Base-by-base conservation (phyloP, 768 basidiomycete species). In the Auricularia sp. region DNA sequence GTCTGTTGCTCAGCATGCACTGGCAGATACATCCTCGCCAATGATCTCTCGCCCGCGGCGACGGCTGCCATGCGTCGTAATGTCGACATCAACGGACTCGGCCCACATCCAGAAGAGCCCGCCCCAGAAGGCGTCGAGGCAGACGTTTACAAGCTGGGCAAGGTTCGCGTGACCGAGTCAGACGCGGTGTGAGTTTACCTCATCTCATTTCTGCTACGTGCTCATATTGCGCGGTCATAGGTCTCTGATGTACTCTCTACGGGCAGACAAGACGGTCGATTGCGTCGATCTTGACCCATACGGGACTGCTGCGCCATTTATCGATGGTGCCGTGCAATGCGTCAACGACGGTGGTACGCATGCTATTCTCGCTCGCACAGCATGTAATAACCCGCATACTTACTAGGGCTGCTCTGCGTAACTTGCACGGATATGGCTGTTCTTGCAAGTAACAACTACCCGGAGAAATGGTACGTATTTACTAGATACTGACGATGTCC, bases 251-350 rank as follows among this genome's bases (percentile, higher is more conserved):
- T 98, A 97, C 72, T 82, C 81, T 59, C 93, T 94, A 71, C 87
- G 94, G 44, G 79, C 84, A 35, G 86, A 87, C 62, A 81, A 79
- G 58, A 75, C 80, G 11, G 94, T 98, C 21, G 95, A 98, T 67
- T 91, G 91, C 35, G 87, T 99, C n/a, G 97, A 99, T 73, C 82
- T 99, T 34, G 97, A 99, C 73, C 97, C 97, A 0, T 99, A 98
- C 70, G 97, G 97, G 0, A 96, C 93, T 8, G 97, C 97, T 0
- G 89, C 93, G 3, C 97, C 96, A 2, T 99, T 99, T 73, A 88
- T 99, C 34, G 97, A 99, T 69, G 88, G 88, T 23, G 94, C 96
- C 0, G 87, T 99, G 16, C 94, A 98, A 70, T 85, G 85, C 64
- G 79, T 97, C 8, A 83, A 85, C 36, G 94, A 95, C 68, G 94